A percentile compares a stretch with the other conserved stretches of the same genome.
These are phyloP conservation scores for Flammula alnicola DNA, from an alignment of 1,284 basidiomycete genomes.

Conservation along the genomic window DNA sequence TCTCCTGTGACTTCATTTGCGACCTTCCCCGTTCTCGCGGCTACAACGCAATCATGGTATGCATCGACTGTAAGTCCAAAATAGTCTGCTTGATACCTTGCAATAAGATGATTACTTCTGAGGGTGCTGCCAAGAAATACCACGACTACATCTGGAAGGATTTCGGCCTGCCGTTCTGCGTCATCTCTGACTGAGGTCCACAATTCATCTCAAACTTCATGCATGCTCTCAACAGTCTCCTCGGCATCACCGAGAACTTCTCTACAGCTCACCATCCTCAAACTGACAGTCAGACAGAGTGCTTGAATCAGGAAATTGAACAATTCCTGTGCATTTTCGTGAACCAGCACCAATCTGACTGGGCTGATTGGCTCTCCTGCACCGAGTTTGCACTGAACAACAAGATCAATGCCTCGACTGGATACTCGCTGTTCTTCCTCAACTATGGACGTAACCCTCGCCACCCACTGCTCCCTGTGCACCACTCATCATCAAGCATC, in stretches of 20 bases:
- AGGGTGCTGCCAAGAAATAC: slow-evolving; percentile 28
- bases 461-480: not conserved
- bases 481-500: slow-evolving; percentile 13
- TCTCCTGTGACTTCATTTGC: slow-evolving; percentile 41
- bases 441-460: slow-evolving; percentile 14
- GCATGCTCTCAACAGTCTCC: slow-evolving; percentile 27
- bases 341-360: slow-evolving; percentile 41
- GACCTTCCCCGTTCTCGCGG: slow-evolving; percentile 37
- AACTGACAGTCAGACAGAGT: slow-evolving; percentile 37
- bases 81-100: slow-evolving; percentile 32
- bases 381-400: slow-evolving; percentile 40
- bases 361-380: slow-evolving; percentile 37
- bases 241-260: slow-evolving; percentile 26
- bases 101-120: slow-evolving; percentile 28
- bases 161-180: slow-evolving; percentile 36
- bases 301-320: slow-evolving; percentile 41
- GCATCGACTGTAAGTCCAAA: slow-evolving; percentile 41
- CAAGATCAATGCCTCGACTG: slow-evolving; percentile 27
- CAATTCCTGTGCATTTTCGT: slow-evolving; percentile 31
- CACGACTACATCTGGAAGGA: slow-evolving; percentile 32
- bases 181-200: slow-evolving; percentile 41
- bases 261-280: slow-evolving; percentile 37
- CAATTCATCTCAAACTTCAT: slow-evolving; percentile 41
- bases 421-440: slow-evolving; percentile 17
- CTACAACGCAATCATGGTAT: slow-evolving; percentile 38